Evolutionary conservation across 768 basidiomycete genomes (phyloP), one percentile per base, ranked within the genome.

Genomic region (Trametopsis cervina): DNA sequence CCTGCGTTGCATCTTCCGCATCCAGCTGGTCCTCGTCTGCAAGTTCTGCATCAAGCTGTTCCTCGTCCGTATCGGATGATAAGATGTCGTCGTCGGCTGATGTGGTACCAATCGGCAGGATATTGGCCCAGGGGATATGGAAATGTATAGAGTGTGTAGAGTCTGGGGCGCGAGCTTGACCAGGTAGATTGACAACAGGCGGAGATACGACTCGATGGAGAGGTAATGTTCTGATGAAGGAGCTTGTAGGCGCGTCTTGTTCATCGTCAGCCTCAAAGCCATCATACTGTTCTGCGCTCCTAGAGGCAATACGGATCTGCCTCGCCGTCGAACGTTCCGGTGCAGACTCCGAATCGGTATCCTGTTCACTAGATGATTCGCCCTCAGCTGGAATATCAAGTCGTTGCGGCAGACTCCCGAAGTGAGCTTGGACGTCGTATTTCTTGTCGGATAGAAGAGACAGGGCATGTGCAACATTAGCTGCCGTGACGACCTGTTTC

Each of bases 381-480:
- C 45, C 41, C 23, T 51, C 53, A 4, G 57, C 55, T 1, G 27
- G 43, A 2, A 54, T 38, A 13, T 41, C 55, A 2, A 58, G 50
- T 36, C 42, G 39, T 22, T 39, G 48, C 33, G 68, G 45, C 10
- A 76, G 53, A 25, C 60, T 57, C 18, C 64, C 56, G 45, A 80
- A 74, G 59, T 73, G 69, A n/a, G 58, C 54, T 24, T 66, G 62
- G 54, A 70, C 73, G 56, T 59, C 69, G 13, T 61, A 52, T 39
- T 60, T 58, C 10, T 62, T 57, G 18, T 68, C 60, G 1, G 75
- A 77, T 58, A 77, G 66, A 40, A 73, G 67, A 17, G 72, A 67
- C 36, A 81, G 55, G 9, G 76, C 80, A 38, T 74, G 73, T 17
- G 68, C 62, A 40, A 85, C 67, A 44, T 73, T 70, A 13, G 66